A percentile compares a stretch with the other conserved stretches of the same genome.
These are phyloP conservation scores for Suhomyces emberorum DNA, from an alignment of 805 yeast species.

Conservation along the genomic window DNA sequence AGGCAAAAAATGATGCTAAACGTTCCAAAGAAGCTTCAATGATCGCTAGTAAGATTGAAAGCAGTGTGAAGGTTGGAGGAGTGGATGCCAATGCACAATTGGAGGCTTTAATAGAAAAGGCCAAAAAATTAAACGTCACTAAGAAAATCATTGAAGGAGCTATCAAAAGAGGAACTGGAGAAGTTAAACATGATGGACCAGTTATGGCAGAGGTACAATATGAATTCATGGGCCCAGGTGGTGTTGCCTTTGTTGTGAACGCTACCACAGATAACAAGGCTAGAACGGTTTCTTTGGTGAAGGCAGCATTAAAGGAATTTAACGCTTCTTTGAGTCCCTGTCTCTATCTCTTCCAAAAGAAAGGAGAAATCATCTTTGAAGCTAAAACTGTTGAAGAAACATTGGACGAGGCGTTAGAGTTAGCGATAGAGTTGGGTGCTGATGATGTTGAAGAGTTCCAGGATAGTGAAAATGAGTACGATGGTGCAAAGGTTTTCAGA, in stretches of 20 bases:
- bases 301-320: slow-evolving; percentile 69
- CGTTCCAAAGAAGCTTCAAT: slow-evolving; percentile 67
- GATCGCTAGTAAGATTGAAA: slow-evolving; percentile 68
- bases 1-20: slow-evolving; percentile 86
- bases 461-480: slow-evolving; percentile 41
- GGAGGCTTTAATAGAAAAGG: slow-evolving; percentile 72
- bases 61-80: slow-evolving; percentile 72
- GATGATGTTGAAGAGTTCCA: slow-evolving; percentile 66
- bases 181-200: slow-evolving; percentile 44
- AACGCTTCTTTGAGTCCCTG: slow-evolving; percentile 76
- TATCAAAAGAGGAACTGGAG: slow-evolving; percentile 78
- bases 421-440: slow-evolving; percentile 71
- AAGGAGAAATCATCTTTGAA: slow-evolving; percentile 66
- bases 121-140: slow-evolving; percentile 70
- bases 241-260: slow-evolving; percentile 80
- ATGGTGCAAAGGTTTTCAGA: slow-evolving; percentile 31
- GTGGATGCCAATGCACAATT: slow-evolving; percentile 64
- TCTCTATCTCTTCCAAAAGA: slow-evolving; percentile 68
- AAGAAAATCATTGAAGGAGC: slow-evolving; percentile 88
- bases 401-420: slow-evolving; percentile 71
- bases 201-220: slow-evolving; percentile 52
- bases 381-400: slow-evolving; percentile 29
- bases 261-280: slow-evolving; percentile 87
- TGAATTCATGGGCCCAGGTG: slow-evolving; percentile 93
- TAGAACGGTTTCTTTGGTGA: slow-evolving; percentile 71